Evolutionary conservation across 139 green algal species (phyloP).

Genomic region (Prasinococcaceae sp.): DNA sequence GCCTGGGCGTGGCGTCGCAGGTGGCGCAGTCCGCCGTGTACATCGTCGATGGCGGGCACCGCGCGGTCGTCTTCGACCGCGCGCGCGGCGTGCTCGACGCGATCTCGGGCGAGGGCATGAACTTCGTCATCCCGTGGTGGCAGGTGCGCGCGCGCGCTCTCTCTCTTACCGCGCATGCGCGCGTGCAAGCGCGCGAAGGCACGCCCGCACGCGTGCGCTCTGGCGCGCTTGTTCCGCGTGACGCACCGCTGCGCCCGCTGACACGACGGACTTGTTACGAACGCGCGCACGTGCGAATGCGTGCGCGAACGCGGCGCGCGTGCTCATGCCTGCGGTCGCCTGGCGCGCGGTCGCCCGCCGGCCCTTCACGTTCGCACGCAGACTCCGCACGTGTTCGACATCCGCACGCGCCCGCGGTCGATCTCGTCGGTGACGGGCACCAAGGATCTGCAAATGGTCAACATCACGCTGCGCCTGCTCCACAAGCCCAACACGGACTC

Average conservation of each 20-base stretch:
- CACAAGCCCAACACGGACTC: slow-evolving; percentile 69
- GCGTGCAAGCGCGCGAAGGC: no score
- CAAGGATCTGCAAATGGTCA: slow-evolving; percentile 99
- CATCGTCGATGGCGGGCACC: slow-evolving; percentile 89
- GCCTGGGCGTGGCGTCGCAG: slow-evolving; percentile 51
- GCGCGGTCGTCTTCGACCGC: slow-evolving; percentile 94
- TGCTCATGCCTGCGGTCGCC: no score
- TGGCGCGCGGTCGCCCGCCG: no score
- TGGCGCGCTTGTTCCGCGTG: no score
- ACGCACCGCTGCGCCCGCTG: no score
- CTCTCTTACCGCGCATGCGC: no score
- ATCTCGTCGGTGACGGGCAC: slow-evolving; percentile 96
- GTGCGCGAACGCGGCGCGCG: no score
- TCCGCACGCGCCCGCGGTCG: slow-evolving; percentile 75
- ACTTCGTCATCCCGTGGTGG: slow-evolving; percentile 33
- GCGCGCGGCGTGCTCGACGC: slow-evolving; percentile 71
- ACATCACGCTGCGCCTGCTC: slow-evolving; percentile 89
- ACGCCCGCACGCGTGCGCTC: no score
- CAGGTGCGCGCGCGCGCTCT: no score
- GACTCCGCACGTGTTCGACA: slow-evolving; percentile 85
- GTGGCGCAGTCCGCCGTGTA: slow-evolving; percentile 65
- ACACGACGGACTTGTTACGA: no score
- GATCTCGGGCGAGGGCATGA: slow-evolving; percentile 75
- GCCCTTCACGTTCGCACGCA: no score
- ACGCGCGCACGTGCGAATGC: no score